Percentiles rank a stretch among this genome's conserved stretches.
These are phyloP conservation scores for Pyrenophora graminea DNA, from an alignment of 2,329 filamentous ascomycete species.

Conservation along the genomic window DNA sequence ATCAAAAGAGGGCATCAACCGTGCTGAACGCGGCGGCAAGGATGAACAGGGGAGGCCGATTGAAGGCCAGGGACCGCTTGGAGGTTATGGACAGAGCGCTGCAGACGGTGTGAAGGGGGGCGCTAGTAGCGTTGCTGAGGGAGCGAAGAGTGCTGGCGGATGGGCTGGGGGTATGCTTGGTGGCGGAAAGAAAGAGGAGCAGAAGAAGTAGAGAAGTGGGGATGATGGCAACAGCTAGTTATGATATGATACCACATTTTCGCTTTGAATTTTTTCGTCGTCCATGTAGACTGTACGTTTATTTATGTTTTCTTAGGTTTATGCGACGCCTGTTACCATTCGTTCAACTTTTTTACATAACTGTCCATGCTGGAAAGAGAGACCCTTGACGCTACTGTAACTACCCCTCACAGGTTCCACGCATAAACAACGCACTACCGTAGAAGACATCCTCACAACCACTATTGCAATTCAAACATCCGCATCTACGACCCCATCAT, in stretches of 20 bases:
- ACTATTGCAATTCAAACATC: no score
- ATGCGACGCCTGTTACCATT: no score
- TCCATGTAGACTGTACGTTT: no score
- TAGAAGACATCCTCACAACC: no score
- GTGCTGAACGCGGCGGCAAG: conserved; percentile 66
- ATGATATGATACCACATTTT: conserved; percentile 6
- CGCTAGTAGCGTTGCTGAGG: conserved; percentile 25
- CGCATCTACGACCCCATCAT: background rate
- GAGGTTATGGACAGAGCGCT: conserved; percentile 36
- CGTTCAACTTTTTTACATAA: no score
- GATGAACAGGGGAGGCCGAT: conserved; percentile 58
- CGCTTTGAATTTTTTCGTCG: no score
- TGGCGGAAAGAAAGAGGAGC: conserved; percentile 24
- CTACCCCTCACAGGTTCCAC: no score
- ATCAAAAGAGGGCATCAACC: conserved; percentile 69
- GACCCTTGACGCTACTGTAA: no score
- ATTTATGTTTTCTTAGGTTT: background rate
- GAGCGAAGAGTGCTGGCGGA: conserved; percentile 35
- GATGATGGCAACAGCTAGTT: no score
- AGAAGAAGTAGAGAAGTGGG: conserved; percentile 21
- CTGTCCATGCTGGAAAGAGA: no score
- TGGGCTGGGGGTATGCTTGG: conserved; percentile 29
- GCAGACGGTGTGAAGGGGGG: conserved; percentile 40
- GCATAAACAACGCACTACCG: no score
- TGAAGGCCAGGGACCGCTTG: conserved; percentile 49